Percentiles rank a stretch among this genome's conserved stretches.
Conservation (phyloP, 202 grass and related monocot species). For the Cymbopogon flexuosus region DNA sequence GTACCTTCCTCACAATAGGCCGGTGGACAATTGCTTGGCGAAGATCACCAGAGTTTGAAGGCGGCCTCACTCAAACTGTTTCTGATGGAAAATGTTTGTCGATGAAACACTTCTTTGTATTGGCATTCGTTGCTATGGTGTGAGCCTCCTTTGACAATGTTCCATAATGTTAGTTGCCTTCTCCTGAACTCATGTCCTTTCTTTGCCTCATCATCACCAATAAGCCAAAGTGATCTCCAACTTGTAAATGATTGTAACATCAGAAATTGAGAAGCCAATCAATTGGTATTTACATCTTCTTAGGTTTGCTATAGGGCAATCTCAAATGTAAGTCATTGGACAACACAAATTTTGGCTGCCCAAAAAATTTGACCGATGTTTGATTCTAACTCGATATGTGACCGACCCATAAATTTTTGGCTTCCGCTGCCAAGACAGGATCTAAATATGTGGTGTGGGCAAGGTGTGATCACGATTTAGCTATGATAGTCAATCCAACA, state of each 20-base stretch:
- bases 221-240: background rate
- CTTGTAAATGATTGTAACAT: background rate
- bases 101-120: background rate
- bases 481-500: too few species aligned
- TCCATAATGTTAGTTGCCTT: background rate
- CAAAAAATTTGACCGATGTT: too few species aligned
- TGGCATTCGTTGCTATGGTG: background rate
- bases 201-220: background rate
- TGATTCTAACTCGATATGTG: too few species aligned
- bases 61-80: background rate
- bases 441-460: too few species aligned
- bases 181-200: background rate
- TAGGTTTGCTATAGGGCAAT: too few species aligned
- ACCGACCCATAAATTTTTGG: too few species aligned
- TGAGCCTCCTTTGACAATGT: background rate
- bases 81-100: background rate
- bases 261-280: background rate
- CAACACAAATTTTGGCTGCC: too few species aligned
- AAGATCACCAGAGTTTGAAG: too few species aligned
- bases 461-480: too few species aligned
- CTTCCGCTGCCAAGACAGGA: too few species aligned
- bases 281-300: too few species aligned
- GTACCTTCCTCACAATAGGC: constrained; percentile 76
- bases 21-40: constrained; percentile 71
- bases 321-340: too few species aligned